Evolutionary conservation across 2,329 filamentous ascomycete species (phyloP).

Genomic region (Ceratocystis diversiconidia): DNA sequence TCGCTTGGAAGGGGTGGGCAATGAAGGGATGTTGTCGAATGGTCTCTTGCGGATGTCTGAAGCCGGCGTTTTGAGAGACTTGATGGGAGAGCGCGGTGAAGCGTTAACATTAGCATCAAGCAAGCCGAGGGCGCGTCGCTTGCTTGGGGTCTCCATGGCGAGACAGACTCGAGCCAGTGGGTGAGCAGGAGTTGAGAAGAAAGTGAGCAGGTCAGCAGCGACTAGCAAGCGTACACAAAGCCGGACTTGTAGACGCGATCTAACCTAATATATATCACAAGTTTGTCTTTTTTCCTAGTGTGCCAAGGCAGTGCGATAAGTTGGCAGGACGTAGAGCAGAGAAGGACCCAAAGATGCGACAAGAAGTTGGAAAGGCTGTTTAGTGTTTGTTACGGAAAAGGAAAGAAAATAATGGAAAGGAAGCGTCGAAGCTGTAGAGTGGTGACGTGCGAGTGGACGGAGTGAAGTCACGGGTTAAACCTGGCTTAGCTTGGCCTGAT

Average conservation of each 20-base stretch:
- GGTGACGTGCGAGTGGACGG: not conserved
- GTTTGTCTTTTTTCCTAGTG: no score
- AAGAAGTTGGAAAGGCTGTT: not conserved
- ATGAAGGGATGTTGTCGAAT: constrained; percentile 10
- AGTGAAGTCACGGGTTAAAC: no score
- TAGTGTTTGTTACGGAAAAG: not conserved
- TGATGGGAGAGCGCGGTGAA: constrained; percentile 14
- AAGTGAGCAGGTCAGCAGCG: not conserved
- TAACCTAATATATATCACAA: no score
- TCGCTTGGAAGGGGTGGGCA: constrained; percentile 11
- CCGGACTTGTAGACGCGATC: not conserved
- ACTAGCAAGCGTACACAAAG: no score
- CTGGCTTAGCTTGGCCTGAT: no score
- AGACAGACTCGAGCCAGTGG: not conserved
- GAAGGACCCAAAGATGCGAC: not conserved
- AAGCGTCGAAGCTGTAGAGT: not conserved
- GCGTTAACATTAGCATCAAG: constrained; percentile 18
- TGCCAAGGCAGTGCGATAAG: no score
- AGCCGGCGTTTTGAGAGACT: constrained; percentile 13
- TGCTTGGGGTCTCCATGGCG: constrained; percentile 16
- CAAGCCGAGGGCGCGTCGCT: constrained; percentile 18
- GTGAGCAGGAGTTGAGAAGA: not conserved
- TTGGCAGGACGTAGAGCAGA: no score
- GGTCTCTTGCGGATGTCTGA: constrained; percentile 8
- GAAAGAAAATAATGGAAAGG: not conserved